Conservation (phyloP, 202 grass and related monocot species). For the Carex sylvatica region DNA sequence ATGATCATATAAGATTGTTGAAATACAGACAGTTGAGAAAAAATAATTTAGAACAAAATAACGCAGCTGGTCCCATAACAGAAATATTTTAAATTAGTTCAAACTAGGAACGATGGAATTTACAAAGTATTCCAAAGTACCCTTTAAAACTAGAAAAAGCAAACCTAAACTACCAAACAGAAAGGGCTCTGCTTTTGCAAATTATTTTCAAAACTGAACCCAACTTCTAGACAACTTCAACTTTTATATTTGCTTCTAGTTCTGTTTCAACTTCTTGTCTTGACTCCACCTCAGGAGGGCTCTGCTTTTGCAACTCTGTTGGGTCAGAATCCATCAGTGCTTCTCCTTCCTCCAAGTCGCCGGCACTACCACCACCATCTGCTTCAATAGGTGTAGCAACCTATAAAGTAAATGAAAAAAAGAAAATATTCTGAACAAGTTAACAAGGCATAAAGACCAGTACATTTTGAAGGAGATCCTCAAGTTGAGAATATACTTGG, state of each 20-base stretch:
- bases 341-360: constrained; percentile 81
- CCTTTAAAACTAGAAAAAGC: neutral
- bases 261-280: constrained; percentile 59
- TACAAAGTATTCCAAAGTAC: neutral
- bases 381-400: constrained; percentile 60
- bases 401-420: constrained; percentile 26
- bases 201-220: neutral
- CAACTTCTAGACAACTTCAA: constrained; percentile 12
- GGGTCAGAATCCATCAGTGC: constrained; percentile 79
- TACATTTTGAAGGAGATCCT: too few species aligned
- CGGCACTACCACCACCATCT: constrained; percentile 62
- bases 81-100: neutral
- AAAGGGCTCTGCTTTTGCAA: neutral
- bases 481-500: too few species aligned
- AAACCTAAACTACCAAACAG: neutral
- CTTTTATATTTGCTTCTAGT: constrained; percentile 33
- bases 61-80: neutral
- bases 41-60: neutral
- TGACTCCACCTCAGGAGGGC: constrained; percentile 56
- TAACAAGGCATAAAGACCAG: neutral
- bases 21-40: neutral
- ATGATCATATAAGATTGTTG: neutral
- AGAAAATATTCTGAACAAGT: constrained; percentile 9
- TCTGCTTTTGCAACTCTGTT: constrained; percentile 59
- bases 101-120: neutral